phyloP scores from a whole-genome alignment of 139 green algal species.

The Picochlorum sp. region DNA sequence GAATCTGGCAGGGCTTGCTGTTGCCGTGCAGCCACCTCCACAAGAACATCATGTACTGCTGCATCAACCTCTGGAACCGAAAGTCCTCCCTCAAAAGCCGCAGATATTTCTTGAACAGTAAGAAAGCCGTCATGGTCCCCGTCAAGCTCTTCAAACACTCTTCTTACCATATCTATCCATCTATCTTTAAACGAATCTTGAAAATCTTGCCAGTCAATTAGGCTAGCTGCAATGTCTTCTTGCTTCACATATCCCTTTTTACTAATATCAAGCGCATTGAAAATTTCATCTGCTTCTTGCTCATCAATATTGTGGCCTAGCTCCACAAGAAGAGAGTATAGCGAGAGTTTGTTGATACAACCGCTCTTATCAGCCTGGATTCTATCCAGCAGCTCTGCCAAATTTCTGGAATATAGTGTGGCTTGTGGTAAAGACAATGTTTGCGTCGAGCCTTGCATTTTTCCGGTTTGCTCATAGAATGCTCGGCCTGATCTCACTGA shows the following conservation, averaged over 20 bases:
- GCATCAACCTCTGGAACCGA: conserved; percentile 23
- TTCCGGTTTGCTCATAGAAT: conserved; percentile 7
- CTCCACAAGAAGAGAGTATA: conserved; percentile 9
- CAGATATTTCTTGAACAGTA: conserved; percentile 14
- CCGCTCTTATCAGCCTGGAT: conserved; percentile 8
- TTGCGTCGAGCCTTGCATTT: neutral
- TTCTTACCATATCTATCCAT: conserved; percentile 17
- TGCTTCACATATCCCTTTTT: conserved; percentile 4
- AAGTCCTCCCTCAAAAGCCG: conserved; percentile 18
- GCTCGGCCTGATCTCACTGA: neutral
- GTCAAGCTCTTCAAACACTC: conserved; percentile 24
- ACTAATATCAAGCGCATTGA: conserved; percentile 18
- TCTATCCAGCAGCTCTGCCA: conserved; percentile 19
- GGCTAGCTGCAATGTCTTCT: conserved; percentile 12
- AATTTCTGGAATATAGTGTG: conserved; percentile 18
- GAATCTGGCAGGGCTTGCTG: too few relatives aligned
- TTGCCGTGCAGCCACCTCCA: conserved; percentile 10
- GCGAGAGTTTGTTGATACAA: conserved; percentile 9
- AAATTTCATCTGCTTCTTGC: conserved; percentile 18
- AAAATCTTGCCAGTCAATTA: conserved; percentile 23
- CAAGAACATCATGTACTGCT: conserved; percentile 14
- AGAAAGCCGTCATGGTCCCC: conserved; percentile 11
- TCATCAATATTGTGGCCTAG: conserved; percentile 17
- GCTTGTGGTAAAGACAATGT: conserved; percentile 11
- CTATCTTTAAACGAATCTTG: conserved; percentile 9